phyloP scores from a whole-genome alignment of 2,329 filamentous ascomycete species.

The Fusarium armeniacum region DNA sequence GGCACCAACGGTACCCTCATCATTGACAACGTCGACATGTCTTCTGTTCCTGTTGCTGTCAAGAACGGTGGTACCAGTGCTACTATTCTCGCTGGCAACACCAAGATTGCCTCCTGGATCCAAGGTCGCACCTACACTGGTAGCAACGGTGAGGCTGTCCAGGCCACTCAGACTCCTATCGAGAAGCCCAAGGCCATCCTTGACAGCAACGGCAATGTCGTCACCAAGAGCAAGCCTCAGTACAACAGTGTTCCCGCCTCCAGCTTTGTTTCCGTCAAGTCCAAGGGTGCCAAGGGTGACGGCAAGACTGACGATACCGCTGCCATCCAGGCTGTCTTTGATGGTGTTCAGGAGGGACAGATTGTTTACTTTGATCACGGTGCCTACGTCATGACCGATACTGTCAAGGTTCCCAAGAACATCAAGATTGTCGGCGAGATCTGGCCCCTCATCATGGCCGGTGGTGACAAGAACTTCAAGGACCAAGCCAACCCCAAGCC shows the following conservation, averaged over 20 bases:
- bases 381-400: conserved; percentile 77
- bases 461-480: conserved; percentile 77
- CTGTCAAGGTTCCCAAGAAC: conserved; percentile 80
- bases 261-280: conserved; percentile 86
- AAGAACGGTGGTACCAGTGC: conserved; percentile 67
- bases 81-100: conserved; percentile 77
- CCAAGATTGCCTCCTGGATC: conserved; percentile 77
- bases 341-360: conserved; percentile 73
- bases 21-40: conserved; percentile 91
- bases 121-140: conserved; percentile 82
- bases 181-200: conserved; percentile 78
- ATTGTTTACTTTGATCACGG: conserved; percentile 83
- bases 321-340: conserved; percentile 83
- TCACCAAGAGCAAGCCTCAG: conserved; percentile 89
- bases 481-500: conserved; percentile 82
- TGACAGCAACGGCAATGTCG: conserved; percentile 74
- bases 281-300: conserved; percentile 87
- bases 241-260: conserved; percentile 78
- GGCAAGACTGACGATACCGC: conserved; percentile 88
- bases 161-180: conserved; percentile 67
- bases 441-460: conserved; percentile 90
- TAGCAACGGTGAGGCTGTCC: conserved; percentile 65
- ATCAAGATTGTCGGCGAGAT: conserved; percentile 92
- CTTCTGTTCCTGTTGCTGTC: conserved; percentile 75
- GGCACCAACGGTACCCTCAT: conserved; percentile 84